These are phyloP conservation scores for Xylaria telfairii DNA, from an alignment of 495 filamentous ascomycete genomes.

Conservation along the genomic window DNA sequence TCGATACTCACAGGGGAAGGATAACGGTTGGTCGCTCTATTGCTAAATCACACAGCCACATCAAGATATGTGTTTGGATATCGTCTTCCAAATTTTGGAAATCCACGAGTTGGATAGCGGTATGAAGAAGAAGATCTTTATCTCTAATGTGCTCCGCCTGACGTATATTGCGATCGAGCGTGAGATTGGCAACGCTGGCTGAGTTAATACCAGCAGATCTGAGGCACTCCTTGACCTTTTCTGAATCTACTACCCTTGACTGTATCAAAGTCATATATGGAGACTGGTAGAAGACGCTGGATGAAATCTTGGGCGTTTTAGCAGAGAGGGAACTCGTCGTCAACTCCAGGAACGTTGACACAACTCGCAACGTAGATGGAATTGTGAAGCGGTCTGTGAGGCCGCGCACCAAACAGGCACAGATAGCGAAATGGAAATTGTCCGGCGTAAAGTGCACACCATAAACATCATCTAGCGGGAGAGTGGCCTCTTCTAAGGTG, in stretches of 20 bases:
- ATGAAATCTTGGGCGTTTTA: constrained; percentile 29
- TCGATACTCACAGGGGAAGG: constrained; percentile 53
- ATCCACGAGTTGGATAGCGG: constrained; percentile 61
- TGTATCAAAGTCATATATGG: constrained; percentile 61
- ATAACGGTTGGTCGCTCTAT: constrained; percentile 53
- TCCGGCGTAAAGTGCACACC: constrained; percentile 66
- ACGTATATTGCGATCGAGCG: constrained; percentile 43
- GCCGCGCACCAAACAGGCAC: constrained; percentile 64
- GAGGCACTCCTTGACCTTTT: constrained; percentile 58
- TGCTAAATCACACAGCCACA: constrained; percentile 59
- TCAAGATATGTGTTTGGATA: constrained; percentile 57
- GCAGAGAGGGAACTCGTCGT: constrained; percentile 46
- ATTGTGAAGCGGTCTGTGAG: constrained; percentile 65
- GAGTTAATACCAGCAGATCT: constrained; percentile 58
- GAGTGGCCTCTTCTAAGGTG: constrained; percentile 62
- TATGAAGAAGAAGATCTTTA: constrained; percentile 62
- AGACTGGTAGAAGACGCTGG: constrained; percentile 46
- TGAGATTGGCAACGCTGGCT: constrained; percentile 39
- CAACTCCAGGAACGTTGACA: constrained; percentile 66
- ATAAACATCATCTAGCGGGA: constrained; percentile 65
- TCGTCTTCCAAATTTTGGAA: constrained; percentile 62
- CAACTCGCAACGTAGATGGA: constrained; percentile 57
- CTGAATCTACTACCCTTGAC: constrained; percentile 50
- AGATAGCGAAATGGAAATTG: constrained; percentile 68
- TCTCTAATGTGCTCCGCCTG: constrained; percentile 55